Conservation (phyloP, 345 rosid species). For the Microcos paniculata region DNA sequence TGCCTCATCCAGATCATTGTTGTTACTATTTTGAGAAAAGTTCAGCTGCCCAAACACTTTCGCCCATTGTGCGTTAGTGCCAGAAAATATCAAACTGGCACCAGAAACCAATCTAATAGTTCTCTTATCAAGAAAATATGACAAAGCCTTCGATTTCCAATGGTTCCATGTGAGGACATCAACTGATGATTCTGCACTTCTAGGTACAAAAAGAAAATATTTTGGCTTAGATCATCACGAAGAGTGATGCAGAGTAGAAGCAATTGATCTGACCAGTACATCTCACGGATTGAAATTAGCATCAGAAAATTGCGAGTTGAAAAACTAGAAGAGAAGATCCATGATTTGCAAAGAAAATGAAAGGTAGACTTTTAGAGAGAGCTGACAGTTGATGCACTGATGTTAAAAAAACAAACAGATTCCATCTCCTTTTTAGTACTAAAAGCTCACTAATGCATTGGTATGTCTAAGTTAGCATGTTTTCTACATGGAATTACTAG, state of each 20-base stretch:
- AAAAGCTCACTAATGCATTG: not conserved
- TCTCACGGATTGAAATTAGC: not conserved
- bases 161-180: slow-evolving; percentile 48
- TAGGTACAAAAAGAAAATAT: slow-evolving; percentile 25
- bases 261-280: not conserved
- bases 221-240: slow-evolving; percentile 13
- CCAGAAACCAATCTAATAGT: slow-evolving; percentile 76
- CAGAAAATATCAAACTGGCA: slow-evolving; percentile 69
- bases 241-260: slow-evolving; percentile 12
- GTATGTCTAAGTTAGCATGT: not conserved
- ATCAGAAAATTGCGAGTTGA: not conserved
- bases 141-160: slow-evolving; percentile 59
- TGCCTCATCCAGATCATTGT: slow-evolving; percentile 39
- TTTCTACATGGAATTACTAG: not conserved
- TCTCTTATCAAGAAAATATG: slow-evolving; percentile 67
- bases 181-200: slow-evolving; percentile 37
- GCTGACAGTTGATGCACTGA: not conserved
- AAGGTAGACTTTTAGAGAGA: not conserved
- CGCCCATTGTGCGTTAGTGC: slow-evolving; percentile 57
- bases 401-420: not conserved
- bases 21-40: slow-evolving; percentile 28
- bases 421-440: not conserved
- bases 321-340: not conserved
- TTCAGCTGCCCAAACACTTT: slow-evolving; percentile 50
- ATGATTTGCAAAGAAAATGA: slow-evolving; percentile 8